Conservation (phyloP, 2,329 filamentous ascomycete species). For the Diplodia seriata region DNA sequence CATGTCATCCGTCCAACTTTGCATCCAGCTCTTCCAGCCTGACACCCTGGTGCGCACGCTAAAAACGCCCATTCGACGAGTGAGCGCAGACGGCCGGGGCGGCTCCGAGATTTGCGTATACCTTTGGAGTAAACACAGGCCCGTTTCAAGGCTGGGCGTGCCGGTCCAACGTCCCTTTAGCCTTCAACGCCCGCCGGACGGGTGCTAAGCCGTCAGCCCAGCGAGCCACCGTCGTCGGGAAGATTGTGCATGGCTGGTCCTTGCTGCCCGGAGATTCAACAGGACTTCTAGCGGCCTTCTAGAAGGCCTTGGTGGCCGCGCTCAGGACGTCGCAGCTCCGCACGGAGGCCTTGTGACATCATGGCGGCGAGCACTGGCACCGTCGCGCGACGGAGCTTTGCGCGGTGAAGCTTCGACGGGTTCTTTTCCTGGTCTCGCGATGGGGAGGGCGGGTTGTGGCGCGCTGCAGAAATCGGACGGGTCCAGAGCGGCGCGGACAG, state of each 20-base stretch:
- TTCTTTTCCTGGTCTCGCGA: not conserved
- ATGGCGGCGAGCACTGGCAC: conserved; percentile 9
- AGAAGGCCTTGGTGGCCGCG: not conserved
- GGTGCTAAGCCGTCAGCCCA: conserved; percentile 11
- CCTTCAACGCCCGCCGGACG: conserved; percentile 4
- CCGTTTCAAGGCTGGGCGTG: conserved; percentile 3
- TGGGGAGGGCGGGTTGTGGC: conserved; percentile 3
- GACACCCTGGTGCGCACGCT: conserved; percentile 22
- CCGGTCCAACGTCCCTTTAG: conserved; percentile 19
- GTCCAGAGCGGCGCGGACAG: conserved; percentile 20
- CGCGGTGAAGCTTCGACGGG: conserved; percentile 2
- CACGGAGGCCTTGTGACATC: conserved; percentile 9
- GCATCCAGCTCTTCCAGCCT: conserved; percentile 18
- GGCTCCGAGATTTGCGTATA: conserved; percentile 20
- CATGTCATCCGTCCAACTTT: conserved; percentile 24
- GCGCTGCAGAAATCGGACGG: conserved; percentile 17
- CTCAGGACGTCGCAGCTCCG: not conserved
- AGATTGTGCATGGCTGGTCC: conserved; percentile 10
- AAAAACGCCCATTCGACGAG: conserved; percentile 26
- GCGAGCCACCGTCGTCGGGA: conserved; percentile 8
- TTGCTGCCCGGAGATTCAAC: conserved; percentile 10
- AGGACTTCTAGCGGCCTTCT: conserved; percentile 27
- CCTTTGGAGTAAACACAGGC: conserved; percentile 18
- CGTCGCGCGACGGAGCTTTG: not conserved
- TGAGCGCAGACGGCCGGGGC: conserved; percentile 11